Conservation (phyloP, 192 early-diverging fungal genomes). For the Mortierella claussenii region DNA sequence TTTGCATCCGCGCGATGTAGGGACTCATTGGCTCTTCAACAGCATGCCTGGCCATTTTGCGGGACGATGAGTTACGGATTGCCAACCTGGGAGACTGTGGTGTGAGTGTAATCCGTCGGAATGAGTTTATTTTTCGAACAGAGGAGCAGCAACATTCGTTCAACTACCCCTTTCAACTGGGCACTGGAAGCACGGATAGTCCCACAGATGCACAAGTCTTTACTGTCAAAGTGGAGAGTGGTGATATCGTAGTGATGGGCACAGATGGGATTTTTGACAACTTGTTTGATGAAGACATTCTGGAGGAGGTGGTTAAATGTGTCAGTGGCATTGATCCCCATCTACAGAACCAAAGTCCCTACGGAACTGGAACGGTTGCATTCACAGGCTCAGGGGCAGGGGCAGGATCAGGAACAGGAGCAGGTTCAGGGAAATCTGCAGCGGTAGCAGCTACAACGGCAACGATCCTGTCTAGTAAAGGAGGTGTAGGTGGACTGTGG, state of each 20-base stretch:
- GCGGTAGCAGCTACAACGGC: not conserved
- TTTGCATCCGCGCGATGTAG: conserved; percentile 27
- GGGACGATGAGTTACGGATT: conserved; percentile 93
- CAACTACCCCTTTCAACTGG: conserved; percentile 97
- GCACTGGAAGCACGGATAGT: conserved; percentile 82
- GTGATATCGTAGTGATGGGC: conserved; percentile 93
- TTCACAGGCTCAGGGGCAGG: too few species aligned
- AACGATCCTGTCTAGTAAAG: not conserved
- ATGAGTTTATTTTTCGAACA: conserved; percentile 89
- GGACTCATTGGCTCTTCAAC: conserved; percentile 93
- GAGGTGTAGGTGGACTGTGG: conserved; percentile 43
- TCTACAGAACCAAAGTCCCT: conserved; percentile 24
- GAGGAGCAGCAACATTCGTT: conserved; percentile 99
- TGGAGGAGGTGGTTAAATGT: conserved; percentile 79
- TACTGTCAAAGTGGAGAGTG: conserved; percentile 85
- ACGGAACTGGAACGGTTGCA: conserved; percentile 26
- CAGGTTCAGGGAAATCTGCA: too few species aligned
- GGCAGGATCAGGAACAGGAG: too few species aligned
- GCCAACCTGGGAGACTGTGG: conserved; percentile 97
- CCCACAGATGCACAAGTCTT: conserved; percentile 89
- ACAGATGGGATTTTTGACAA: conserved; percentile 98
- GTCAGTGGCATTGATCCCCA: conserved; percentile 40
- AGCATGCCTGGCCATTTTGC: conserved; percentile 85
- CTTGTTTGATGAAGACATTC: conserved; percentile 96
- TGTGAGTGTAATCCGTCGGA: conserved; percentile 86